Evolutionary conservation across 345 rosid genomes (phyloP), one percentile per base, ranked within the genome.

Genomic region (Raphanus sativus): DNA sequence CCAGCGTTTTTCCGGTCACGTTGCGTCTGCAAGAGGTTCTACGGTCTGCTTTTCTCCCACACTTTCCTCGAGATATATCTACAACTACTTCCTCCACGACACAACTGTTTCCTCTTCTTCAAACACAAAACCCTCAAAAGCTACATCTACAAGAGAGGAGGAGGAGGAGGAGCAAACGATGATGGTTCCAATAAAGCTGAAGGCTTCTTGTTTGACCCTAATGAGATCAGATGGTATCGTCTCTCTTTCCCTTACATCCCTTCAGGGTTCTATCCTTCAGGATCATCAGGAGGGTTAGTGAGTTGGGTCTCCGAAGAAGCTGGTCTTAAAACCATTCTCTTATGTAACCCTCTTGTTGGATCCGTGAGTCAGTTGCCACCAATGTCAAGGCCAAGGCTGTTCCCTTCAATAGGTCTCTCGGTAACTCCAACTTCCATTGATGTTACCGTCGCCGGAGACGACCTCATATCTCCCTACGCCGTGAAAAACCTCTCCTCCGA

Each of bases 1-100:
- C 98, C 98, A 0, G 92, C 95, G 16, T 94, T 94, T 74, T 89
- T 92, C 68, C 85, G 98, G 29, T 82, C 95, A 34, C 95, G 98
- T 45, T 86, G 86, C 26, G 98, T 91, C 30, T 94, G 98, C 80
- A 90, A 90, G 73, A 84, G 98, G 79, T 94, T 97, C 91, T 94
- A 94, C 45, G 82, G 80, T 28, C 97, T 94, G 45, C 70, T 92
- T 50, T 94, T 86, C 82, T 92, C 95, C 62, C 84, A 71, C 70
- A 2, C 36, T 60, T 94, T 94, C 83, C 98, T 94, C 3, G 81
- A 89, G 38, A 81, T 87, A 30, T 89, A 86, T 73, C 83, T 92
- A 42, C 97, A 89, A 67, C 75, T 80, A 21, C 78, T 79, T 12
- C 97, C 89, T 1, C 85, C 74, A 68, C 84, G 80, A 60, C 81